These are phyloP conservation scores for Tanacetum coccineum DNA, from an alignment of 129 eudicot species.

Conservation along the genomic window DNA sequence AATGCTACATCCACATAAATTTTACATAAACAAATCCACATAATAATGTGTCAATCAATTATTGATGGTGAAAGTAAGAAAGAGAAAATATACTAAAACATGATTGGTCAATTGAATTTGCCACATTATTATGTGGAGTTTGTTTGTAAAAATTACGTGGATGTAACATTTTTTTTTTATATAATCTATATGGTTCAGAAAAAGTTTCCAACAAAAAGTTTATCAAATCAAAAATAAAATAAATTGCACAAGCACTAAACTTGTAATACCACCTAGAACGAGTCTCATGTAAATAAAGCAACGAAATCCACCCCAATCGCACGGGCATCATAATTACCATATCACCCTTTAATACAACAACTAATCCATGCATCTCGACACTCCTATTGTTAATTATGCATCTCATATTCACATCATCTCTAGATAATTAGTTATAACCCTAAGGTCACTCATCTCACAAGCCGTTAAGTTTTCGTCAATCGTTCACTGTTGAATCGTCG, in stretches of 20 bases:
- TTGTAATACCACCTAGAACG: slow-evolving; percentile 7
- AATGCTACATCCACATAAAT: no score
- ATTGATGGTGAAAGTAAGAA: no score
- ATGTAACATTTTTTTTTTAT: no score
- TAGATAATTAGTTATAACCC: background rate
- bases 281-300: slow-evolving; percentile 26
- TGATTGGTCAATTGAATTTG: no score
- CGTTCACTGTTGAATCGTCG: background rate
- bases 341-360: slow-evolving; percentile 17
- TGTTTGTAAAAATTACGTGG: no score
- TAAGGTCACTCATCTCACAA: background rate
- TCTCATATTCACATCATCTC: slow-evolving; percentile 3
- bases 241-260: background rate
- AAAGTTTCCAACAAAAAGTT: no score
- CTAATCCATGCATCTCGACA: slow-evolving; percentile 9
- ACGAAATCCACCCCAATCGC: slow-evolving; percentile 4
- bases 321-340: slow-evolving; percentile 17
- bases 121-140: no score
- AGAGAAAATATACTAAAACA: no score
- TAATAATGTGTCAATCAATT: no score
- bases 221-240: background rate
- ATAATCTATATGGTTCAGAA: no score
- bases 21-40: no score
- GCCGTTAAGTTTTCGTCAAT: slow-evolving; percentile 8
- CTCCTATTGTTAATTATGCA: no score